These are phyloP conservation scores for Leptosphaerulina australis DNA, from an alignment of 2,329 filamentous ascomycete species.

Conservation along the genomic window DNA sequence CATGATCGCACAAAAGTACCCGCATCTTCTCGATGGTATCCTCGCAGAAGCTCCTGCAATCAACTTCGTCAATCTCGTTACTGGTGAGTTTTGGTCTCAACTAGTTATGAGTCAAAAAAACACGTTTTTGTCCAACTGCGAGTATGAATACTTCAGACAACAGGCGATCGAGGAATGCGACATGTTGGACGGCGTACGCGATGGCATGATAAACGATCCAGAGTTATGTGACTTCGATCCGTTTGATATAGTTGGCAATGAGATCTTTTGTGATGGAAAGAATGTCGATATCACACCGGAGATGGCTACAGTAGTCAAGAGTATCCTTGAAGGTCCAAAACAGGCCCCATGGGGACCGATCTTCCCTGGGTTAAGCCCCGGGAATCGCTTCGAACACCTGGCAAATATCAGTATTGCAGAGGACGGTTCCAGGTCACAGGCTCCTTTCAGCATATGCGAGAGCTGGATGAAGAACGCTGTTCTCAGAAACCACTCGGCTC, in stretches of 20 bases:
- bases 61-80: constrained; percentile 28
- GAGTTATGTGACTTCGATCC: constrained; percentile 35
- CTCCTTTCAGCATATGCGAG: constrained; percentile 24
- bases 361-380: constrained; percentile 21
- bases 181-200: constrained; percentile 30
- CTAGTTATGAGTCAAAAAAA: constrained; percentile 38
- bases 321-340: constrained; percentile 27
- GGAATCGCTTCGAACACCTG: constrained; percentile 20
- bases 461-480: constrained; percentile 29
- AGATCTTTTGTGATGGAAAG: constrained; percentile 29
- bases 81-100: constrained; percentile 34
- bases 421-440: constrained; percentile 26
- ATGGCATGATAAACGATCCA: constrained; percentile 45
- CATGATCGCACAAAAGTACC: constrained; percentile 43
- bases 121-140: constrained; percentile 32
- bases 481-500: constrained; percentile 20
- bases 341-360: constrained; percentile 16
- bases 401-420: constrained; percentile 21
- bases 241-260: constrained; percentile 14
- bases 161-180: constrained; percentile 37
- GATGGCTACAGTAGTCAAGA: constrained; percentile 30
- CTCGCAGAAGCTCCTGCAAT: constrained; percentile 43
- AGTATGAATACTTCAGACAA: constrained; percentile 32
- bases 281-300: constrained; percentile 23
- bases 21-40: constrained; percentile 43